These are phyloP conservation scores for Candida freyschussii DNA, from an alignment of 1,139 yeast genomes.

Conservation along the genomic window DNA sequence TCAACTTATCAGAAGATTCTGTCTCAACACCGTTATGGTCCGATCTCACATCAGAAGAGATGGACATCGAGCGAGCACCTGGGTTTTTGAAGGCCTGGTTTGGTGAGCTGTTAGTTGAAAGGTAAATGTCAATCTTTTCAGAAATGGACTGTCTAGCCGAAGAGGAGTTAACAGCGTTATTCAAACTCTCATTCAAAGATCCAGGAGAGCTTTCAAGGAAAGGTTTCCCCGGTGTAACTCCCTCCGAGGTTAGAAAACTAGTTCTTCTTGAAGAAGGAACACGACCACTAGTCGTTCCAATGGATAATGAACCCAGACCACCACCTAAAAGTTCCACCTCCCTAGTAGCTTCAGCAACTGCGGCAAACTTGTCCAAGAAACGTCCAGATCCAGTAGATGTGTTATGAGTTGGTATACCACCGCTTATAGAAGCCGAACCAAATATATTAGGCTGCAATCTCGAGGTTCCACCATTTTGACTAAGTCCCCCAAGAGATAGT, in stretches of 20 bases:
- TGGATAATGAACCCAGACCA: conserved; percentile 30
- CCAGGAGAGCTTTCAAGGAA: conserved; percentile 35
- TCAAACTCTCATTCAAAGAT: conserved; percentile 48
- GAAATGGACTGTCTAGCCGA: conserved; percentile 57
- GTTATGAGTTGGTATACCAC: conserved; percentile 37
- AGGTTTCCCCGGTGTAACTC: conserved; percentile 17
- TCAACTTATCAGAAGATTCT: conserved; percentile 24
- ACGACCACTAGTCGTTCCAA: conserved; percentile 27
- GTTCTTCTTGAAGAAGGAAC: conserved; percentile 40
- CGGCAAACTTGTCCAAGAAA: conserved; percentile 61
- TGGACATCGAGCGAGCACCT: conserved; percentile 19
- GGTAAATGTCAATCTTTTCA: conserved; percentile 59
- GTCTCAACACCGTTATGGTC: conserved; percentile 29
- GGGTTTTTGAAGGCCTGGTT: conserved; percentile 33
- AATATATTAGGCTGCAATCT: conserved; percentile 34
- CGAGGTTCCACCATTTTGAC: conserved; percentile 26
- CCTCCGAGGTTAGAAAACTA: conserved; percentile 37
- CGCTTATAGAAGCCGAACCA: conserved; percentile 54
- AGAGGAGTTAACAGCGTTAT: conserved; percentile 31
- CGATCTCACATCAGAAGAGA: conserved; percentile 27
- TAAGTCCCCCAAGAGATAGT: conserved; percentile 38
- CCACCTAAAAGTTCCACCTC: conserved; percentile 55
- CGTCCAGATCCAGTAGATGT: conserved; percentile 31
- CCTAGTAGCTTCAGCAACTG: conserved; percentile 77
- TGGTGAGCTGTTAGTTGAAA: conserved; percentile 33